phyloP scores from a whole-genome alignment of 768 basidiomycete species.

The Porpolomopsis calyptriformis region DNA sequence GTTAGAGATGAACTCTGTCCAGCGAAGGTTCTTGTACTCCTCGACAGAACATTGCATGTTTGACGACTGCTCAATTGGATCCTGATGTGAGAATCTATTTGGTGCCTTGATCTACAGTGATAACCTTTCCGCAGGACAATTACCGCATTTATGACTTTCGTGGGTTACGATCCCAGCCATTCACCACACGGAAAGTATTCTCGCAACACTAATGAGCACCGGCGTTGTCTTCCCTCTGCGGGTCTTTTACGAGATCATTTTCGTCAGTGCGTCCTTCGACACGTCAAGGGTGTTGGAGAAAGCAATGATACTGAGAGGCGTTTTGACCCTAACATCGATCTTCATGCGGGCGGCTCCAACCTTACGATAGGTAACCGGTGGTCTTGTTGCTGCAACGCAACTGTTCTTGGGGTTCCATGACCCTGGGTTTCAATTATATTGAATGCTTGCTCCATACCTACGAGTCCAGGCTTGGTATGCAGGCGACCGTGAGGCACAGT shows the following conservation, averaged over 20 bases:
- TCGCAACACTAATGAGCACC: slow-evolving; percentile 6
- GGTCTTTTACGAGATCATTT: slow-evolving; percentile 16
- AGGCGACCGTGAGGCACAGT: too few relatives aligned
- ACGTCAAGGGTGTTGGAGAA: slow-evolving; percentile 11
- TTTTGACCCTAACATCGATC: slow-evolving; percentile 14
- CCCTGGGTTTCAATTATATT: too few relatives aligned
- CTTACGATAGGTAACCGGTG: slow-evolving; percentile 12
- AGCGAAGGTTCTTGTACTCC: slow-evolving; percentile 14
- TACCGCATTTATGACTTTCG: slow-evolving; percentile 12
- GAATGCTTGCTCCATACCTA: too few relatives aligned
- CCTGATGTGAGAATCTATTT: slow-evolving; percentile 12
- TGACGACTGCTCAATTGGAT: slow-evolving; percentile 13
- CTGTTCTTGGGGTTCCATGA: too few relatives aligned
- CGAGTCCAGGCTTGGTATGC: too few relatives aligned
- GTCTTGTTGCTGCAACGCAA: too few relatives aligned
- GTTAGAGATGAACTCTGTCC: slow-evolving; percentile 13
- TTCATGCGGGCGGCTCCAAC: slow-evolving; percentile 10
- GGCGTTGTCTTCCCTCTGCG: slow-evolving; percentile 14
- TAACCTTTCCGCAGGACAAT: slow-evolving; percentile 6
- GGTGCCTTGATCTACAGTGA: not conserved
- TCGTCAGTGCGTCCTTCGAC: slow-evolving; percentile 15
- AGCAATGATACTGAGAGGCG: slow-evolving; percentile 8
- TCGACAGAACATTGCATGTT: slow-evolving; percentile 13
- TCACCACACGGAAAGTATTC: slow-evolving; percentile 11
- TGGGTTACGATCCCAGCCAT: slow-evolving; percentile 9